Base-by-base conservation (phyloP, 1,284 basidiomycete species). In the Farysia itapuensis region DNA sequence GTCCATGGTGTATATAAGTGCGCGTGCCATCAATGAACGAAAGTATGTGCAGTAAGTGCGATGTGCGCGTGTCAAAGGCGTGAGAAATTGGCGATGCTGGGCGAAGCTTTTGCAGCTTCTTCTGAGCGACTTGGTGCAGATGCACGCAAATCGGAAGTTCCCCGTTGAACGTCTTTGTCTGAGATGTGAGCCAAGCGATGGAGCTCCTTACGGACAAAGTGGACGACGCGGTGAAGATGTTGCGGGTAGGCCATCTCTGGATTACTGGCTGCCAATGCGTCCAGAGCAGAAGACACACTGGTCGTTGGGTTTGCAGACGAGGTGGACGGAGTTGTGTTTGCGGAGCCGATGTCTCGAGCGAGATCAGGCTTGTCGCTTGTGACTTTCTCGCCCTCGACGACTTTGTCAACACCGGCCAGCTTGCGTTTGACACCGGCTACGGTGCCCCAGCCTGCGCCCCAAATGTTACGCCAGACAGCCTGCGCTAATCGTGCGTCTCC, bases 391-490 rank as follows among this genome's bases (percentile, higher is more conserved):
- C 51, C 60, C 15, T 65, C 46, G 12, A 23, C 48, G 1, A 49
- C n/a, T 30, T 67, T 63, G 43, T 70, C 68, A 2, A 72, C 39
- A 15, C 66, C 70, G 4, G 50, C 57, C 13, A 67, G 32, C 39
- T 74, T 74, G 24, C 70, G 48, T 46, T 74, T 73, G n/a, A 80
- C 77, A 13, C 79, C 79, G 2, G 74, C 79, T 20, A 79, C 74
- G 25, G 58, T 65, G 8, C 77, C 79, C 79, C 79, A 80, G 14
- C 77, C 78, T 5, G 72, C 78, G 22, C 79, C 79, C 67, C 96
- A 86, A 33, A 96, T 77, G 77, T 97, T 97, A 23, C 94, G 82
- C 94, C 94, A 98, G 1, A 94, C 79, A 4, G 89, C 89, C 20
- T 81, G 86, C 0, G 91, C 91, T 73, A 98, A 42, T 12, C 51